A percentile compares a stretch with the other conserved stretches of the same genome.
These are phyloP conservation scores for Psophocarpus tetragonolobus DNA, from an alignment of 306 rosid genomes.

Conservation along the genomic window DNA sequence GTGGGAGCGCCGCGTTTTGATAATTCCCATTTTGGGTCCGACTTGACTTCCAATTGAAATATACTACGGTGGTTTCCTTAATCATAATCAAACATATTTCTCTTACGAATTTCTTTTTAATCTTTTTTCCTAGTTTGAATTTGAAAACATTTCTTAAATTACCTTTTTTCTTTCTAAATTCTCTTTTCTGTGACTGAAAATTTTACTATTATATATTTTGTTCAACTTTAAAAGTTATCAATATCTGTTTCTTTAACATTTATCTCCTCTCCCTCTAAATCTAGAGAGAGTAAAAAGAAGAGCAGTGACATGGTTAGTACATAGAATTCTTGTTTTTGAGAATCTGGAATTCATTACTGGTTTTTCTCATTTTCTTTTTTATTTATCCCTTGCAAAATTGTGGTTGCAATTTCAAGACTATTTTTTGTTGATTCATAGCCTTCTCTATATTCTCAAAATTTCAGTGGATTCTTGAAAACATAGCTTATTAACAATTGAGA, in stretches of 20 bases:
- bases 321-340: not conserved
- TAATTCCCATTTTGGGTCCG: conserved; percentile 17
- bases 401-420: conserved; percentile 15
- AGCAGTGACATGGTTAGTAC: conserved; percentile 47
- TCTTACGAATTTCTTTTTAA: too few relatives aligned
- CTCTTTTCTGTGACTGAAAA: not conserved
- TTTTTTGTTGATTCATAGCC: not conserved
- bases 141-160: not conserved
- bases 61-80: not conserved
- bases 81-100: too few relatives aligned
- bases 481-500: not conserved
- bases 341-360: not conserved
- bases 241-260: not conserved
- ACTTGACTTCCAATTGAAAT: conserved; percentile 12
- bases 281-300: not conserved
- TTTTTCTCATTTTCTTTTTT: not conserved
- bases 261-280: conserved; percentile 7
- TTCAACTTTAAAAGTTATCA: not conserved
- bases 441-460: not conserved
- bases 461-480: conserved; percentile 8
- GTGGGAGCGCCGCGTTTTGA: not conserved
- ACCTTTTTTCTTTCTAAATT: not conserved
- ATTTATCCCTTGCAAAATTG: not conserved
- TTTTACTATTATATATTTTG: not conserved
- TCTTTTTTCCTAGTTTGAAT: too few relatives aligned